Evolutionary conservation across 2,329 filamentous ascomycete species (phyloP).

Genomic region (Fusarium sarcochroum): DNA sequence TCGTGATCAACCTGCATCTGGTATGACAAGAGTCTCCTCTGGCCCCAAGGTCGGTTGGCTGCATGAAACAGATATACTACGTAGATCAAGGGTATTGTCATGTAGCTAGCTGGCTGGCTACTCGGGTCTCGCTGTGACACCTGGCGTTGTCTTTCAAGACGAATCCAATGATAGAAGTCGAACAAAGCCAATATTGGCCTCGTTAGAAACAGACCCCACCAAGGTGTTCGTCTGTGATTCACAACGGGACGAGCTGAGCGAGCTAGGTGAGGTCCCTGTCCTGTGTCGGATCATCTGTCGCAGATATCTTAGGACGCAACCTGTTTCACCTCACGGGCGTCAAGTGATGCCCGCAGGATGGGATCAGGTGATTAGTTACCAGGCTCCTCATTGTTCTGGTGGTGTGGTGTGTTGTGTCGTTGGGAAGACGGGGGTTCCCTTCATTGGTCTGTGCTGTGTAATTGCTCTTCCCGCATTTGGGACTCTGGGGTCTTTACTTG

Average conservation of each 20-base stretch:
- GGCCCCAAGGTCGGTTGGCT: constrained; percentile 21
- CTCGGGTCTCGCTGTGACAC: constrained; percentile 19
- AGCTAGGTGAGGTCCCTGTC: not conserved
- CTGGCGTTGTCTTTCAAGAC: not conserved
- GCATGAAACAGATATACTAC: constrained; percentile 27
- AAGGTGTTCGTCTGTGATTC: constrained; percentile 10
- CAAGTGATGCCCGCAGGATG: constrained; percentile 37
- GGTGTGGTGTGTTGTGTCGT: constrained; percentile 29
- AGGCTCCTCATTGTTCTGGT: constrained; percentile 14
- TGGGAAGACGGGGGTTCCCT: constrained; percentile 9
- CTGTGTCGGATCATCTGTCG: constrained; percentile 18
- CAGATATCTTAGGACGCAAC: constrained; percentile 35
- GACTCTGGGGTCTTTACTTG: constrained; percentile 9
- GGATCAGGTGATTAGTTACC: constrained; percentile 40
- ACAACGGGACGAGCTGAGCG: too few species aligned
- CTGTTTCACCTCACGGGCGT: constrained; percentile 38
- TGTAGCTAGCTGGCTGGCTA: constrained; percentile 1
- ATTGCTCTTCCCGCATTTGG: constrained; percentile 31
- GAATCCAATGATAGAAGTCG: not conserved
- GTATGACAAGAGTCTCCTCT: constrained; percentile 18
- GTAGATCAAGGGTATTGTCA: constrained; percentile 1
- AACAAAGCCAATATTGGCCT: constrained; percentile 10
- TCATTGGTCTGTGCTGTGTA: constrained; percentile 34
- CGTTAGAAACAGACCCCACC: not conserved
- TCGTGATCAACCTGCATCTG: constrained; percentile 6